Conservation (phyloP, 208 protist genomes). For the Trypanosoma melophagium region DNA sequence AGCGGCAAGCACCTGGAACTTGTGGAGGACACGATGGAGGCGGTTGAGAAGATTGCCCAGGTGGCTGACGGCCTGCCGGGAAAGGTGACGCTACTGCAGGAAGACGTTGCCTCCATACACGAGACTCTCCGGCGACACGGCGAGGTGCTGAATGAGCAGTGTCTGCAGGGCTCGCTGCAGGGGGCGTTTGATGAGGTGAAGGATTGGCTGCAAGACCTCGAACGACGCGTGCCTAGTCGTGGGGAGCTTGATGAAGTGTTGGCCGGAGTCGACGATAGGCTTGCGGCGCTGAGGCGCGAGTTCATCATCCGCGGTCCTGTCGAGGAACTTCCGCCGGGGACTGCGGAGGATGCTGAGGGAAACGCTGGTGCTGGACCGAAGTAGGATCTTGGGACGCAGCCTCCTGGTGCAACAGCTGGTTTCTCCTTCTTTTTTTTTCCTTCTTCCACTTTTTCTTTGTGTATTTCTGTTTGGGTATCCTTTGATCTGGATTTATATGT, state of each 20-base stretch:
- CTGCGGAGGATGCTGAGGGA: background rate
- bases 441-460: background rate
- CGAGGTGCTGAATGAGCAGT: conserved; percentile 38
- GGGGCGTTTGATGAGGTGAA: conserved; percentile 74
- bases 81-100: conserved; percentile 16
- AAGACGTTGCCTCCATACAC: conserved; percentile 20
- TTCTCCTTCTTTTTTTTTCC: background rate
- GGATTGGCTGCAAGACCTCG: conserved; percentile 81
- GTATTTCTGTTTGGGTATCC: background rate
- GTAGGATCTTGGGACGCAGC: no score
- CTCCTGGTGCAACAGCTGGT: background rate
- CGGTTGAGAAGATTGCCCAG: conserved; percentile 12
- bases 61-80: conserved; percentile 11
- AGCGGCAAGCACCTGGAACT: conserved; percentile 13
- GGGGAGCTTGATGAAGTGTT: conserved; percentile 61
- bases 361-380: no score
- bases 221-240: conserved; percentile 53
- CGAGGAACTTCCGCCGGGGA: background rate
- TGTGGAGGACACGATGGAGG: conserved; percentile 24
- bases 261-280: conserved; percentile 40
- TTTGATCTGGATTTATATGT: no score
- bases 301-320: conserved; percentile 14
- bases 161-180: conserved; percentile 43
- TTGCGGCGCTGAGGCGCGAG: conserved; percentile 38
- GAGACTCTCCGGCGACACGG: conserved; percentile 34